Conservation (phyloP, 345 rosid genomes). For the Nasturtium officinale region DNA sequence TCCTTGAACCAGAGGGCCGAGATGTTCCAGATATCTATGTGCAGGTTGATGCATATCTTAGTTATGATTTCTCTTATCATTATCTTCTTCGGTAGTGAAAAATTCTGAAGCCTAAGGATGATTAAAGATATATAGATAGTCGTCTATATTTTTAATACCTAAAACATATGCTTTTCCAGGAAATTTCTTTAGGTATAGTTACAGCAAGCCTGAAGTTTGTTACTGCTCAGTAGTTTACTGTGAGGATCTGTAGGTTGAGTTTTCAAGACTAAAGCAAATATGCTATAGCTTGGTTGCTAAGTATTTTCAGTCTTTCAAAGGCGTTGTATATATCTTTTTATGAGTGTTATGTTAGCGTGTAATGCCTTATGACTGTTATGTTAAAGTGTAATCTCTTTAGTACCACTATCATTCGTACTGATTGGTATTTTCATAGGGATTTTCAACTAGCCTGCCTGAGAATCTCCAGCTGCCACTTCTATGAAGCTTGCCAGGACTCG, state of each 20-base stretch:
- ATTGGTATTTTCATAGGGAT: slow-evolving; percentile 60
- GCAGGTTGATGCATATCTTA: slow-evolving; percentile 60
- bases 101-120: slow-evolving; percentile 23
- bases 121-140: not conserved
- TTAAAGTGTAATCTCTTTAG: slow-evolving; percentile 11
- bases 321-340: not conserved
- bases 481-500: slow-evolving; percentile 95
- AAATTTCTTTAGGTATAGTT: slow-evolving; percentile 3
- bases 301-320: not conserved
- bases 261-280: slow-evolving; percentile 24
- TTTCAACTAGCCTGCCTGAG: slow-evolving; percentile 97
- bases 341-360: not conserved
- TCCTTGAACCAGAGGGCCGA: slow-evolving; percentile 98
- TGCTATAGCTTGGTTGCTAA: slow-evolving; percentile 20
- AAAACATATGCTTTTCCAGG: not conserved
- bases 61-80: slow-evolving; percentile 16
- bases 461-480: slow-evolving; percentile 91
- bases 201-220: slow-evolving; percentile 21
- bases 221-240: slow-evolving; percentile 1
- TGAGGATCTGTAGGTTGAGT: slow-evolving; percentile 3
- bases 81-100: slow-evolving; percentile 5
- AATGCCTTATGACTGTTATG: too few species aligned
- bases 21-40: slow-evolving; percentile 94
- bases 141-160: slow-evolving; percentile 4
- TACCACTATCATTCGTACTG: slow-evolving; percentile 13